Conservation (phyloP, 176 grass and related monocot species). For the Zea luxurians region DNA sequence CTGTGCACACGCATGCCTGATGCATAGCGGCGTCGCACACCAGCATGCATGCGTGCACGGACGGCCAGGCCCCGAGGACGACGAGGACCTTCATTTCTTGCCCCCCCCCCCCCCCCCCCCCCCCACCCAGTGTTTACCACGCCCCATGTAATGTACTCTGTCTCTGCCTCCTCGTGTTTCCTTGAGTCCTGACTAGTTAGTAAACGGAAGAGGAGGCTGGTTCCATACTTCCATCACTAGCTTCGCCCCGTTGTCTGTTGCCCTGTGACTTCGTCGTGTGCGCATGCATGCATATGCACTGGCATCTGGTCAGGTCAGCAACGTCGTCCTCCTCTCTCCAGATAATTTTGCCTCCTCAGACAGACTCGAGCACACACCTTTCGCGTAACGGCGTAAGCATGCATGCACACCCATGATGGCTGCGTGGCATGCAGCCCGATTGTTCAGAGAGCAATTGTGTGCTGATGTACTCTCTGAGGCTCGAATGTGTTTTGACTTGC, state of each 20-base stretch:
- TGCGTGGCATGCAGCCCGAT: not conserved
- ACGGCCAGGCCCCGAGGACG: too few species aligned
- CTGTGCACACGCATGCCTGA: too few species aligned
- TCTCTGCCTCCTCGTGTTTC: too few species aligned
- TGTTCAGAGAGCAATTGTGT: not conserved
- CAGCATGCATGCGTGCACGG: too few species aligned
- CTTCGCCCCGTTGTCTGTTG: constrained; percentile 1
- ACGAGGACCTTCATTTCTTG: too few species aligned
- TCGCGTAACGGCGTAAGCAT: not conserved
- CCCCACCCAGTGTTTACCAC: too few species aligned
- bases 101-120: too few species aligned
- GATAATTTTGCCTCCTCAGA: not conserved
- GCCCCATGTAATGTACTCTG: too few species aligned
- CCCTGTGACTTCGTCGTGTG: constrained; percentile 9
- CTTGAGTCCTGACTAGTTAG: too few species aligned
- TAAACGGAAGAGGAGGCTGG: too few species aligned
- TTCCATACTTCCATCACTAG: too few species aligned
- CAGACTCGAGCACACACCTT: not conserved
- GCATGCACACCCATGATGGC: not conserved
- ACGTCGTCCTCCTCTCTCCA: not conserved
- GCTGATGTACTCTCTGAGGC: not conserved
- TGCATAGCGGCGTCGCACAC: too few species aligned
- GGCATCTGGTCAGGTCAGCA: not conserved
- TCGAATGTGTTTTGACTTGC: constrained; percentile 4
- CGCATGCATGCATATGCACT: not conserved